Conservation (phyloP, 2,329 filamentous ascomycete genomes). For the Alternaria arborescens region DNA sequence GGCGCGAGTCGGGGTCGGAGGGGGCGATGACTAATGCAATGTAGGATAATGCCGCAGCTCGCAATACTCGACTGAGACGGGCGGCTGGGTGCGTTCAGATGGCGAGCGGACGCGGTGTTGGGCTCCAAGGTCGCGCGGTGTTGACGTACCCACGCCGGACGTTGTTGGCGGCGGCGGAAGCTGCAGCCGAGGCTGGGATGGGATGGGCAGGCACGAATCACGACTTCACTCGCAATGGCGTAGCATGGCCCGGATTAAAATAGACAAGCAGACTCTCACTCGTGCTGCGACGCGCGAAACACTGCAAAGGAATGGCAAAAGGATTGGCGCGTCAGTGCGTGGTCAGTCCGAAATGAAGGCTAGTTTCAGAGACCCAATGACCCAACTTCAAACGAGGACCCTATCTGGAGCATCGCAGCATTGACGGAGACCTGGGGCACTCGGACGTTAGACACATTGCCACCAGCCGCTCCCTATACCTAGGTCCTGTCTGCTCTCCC, state of each 20-base stretch:
- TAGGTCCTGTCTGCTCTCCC: slow-evolving; percentile 8
- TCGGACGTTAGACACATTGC: slow-evolving; percentile 30
- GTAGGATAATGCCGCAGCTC: slow-evolving; percentile 2
- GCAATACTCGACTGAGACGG: not conserved
- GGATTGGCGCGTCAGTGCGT: slow-evolving; percentile 27
- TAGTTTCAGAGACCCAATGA: slow-evolving; percentile 25
- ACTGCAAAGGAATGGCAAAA: slow-evolving; percentile 29
- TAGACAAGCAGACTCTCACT: slow-evolving; percentile 11
- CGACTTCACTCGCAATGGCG: slow-evolving; percentile 12
- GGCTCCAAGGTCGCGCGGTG: slow-evolving; percentile 4
- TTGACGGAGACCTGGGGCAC: slow-evolving; percentile 23
- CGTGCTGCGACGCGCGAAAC: slow-evolving; percentile 22
- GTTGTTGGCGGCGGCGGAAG: slow-evolving; percentile 28
- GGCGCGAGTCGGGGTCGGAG: slow-evolving; percentile 17
- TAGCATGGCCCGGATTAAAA: slow-evolving; percentile 10
- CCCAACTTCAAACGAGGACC: slow-evolving; percentile 27
- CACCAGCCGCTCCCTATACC: slow-evolving; percentile 28
- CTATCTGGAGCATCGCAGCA: slow-evolving; percentile 21
- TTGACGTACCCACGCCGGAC: slow-evolving; percentile 9
- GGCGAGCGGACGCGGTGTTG: not conserved
- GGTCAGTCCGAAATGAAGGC: slow-evolving; percentile 22
- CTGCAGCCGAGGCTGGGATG: slow-evolving; percentile 28
- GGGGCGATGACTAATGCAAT: slow-evolving; percentile 7
- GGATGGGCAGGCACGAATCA: not conserved
- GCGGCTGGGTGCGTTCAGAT: slow-evolving; percentile 1